A percentile compares a stretch with the other conserved stretches of the same genome.
Conservation (phyloP, 805 yeast species). For the Jamesozyma piceae region DNA sequence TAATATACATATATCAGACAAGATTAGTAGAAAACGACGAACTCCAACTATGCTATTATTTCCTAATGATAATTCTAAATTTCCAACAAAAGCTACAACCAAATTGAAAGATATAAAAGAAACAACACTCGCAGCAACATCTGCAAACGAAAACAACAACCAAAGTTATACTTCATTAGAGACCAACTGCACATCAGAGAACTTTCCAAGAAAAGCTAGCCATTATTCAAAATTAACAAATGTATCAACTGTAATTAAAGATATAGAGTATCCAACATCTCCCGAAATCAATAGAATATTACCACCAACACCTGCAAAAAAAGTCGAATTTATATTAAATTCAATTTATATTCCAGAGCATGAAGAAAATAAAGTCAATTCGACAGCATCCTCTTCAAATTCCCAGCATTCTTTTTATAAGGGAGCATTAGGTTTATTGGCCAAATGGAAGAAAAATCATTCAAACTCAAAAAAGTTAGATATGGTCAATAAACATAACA, state of each 20-base stretch:
- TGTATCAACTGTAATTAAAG: constrained; percentile 22
- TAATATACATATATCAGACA: background rate
- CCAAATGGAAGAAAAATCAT: constrained; percentile 28
- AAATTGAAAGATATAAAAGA: background rate
- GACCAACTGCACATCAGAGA: background rate
- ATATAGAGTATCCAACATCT: constrained; percentile 37
- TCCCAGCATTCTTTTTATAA: constrained; percentile 1
- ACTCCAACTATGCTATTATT: constrained; percentile 27
- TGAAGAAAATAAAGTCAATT: background rate
- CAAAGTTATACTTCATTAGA: background rate
- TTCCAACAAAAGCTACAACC: background rate
- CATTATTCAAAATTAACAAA: constrained; percentile 15
- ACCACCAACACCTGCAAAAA: constrained; percentile 63
- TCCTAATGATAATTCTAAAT: constrained; percentile 21
- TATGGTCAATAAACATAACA: constrained; percentile 9
- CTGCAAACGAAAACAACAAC: background rate
- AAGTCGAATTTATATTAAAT: constrained; percentile 38
- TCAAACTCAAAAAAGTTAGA: background rate
- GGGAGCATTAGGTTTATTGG: constrained; percentile 22
- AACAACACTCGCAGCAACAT: background rate
- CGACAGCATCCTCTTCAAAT: background rate
- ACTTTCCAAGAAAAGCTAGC: constrained; percentile 4
- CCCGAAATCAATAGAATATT: constrained; percentile 38
- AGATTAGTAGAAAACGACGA: constrained; percentile 7
- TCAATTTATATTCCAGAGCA: constrained; percentile 23